Base-by-base conservation (phyloP, 2,329 filamentous ascomycete genomes). In the Blumeria graminis region DNA sequence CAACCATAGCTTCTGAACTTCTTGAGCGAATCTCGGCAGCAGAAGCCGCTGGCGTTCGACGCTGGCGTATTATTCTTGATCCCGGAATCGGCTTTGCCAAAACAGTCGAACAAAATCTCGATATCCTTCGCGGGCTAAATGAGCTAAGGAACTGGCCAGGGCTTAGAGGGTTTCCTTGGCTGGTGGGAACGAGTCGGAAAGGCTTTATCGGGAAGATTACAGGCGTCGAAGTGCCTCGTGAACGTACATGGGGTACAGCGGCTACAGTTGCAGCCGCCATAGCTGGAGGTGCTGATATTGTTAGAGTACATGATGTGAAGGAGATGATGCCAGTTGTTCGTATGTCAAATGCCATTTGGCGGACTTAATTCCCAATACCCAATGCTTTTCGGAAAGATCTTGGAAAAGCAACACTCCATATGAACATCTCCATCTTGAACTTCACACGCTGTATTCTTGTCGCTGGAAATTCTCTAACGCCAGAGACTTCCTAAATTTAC, bases 81-180 rank as follows among this genome's bases (percentile, higher is more conserved):
- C 92, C 92, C 0, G 92, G 92, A 0, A 77, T 98, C 35, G 92
- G 92, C 0, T 98, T 98, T 66, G 88, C 92, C 57, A 98, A 98
- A 71, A 81, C 78, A 0, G 73, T 75, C 56, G 73, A 76, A 43
- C 87, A 95, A 67, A 95, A 95, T 68, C 71, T 95, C 1, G 80
- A 87, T 62, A 71, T 98, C 1, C 71, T 98, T 36, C 74, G 84
- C 8, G 70, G 77, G 1, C 69, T 93, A 35, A 72, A 74, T 8
- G 76, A 80, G 61, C 70, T 94, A 60, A 74, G 81, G 33, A 69
- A 71, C 46, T 81, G 77, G 74, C 76, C 78, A 13, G 80, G 78
- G 0, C 68, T 92, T 28, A 70, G 74, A 56, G 81, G 79, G 0
- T 71, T 94, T 16, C 89, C 92, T 0, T 96, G 90, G 90, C 72